These are phyloP conservation scores for Fusarium pininemorale DNA, from an alignment of 2,329 filamentous ascomycete species.

Conservation along the genomic window DNA sequence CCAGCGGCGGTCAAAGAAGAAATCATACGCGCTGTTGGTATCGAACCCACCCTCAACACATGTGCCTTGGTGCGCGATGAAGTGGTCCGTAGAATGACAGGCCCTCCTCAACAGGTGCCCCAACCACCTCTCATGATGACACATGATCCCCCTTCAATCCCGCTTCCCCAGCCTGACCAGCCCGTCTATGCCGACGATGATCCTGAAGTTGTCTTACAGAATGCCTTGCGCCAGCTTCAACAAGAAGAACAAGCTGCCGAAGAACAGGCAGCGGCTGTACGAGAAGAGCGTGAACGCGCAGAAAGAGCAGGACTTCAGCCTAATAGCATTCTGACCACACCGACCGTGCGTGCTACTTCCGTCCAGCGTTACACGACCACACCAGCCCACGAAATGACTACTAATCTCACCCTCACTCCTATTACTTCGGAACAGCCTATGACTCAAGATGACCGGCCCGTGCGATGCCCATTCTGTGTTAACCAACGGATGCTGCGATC, in stretches of 20 bases:
- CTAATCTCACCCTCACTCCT: slow-evolving; percentile 63
- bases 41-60: slow-evolving; percentile 62
- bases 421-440: slow-evolving; percentile 61
- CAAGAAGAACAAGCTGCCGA: slow-evolving; percentile 68
- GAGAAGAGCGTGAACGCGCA: slow-evolving; percentile 61
- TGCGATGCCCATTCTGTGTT: slow-evolving; percentile 69
- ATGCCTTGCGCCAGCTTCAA: slow-evolving; percentile 66
- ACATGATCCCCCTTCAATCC: slow-evolving; percentile 39
- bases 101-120: slow-evolving; percentile 31
- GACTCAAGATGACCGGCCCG: slow-evolving; percentile 57
- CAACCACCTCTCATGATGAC: slow-evolving; percentile 39
- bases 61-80: slow-evolving; percentile 69
- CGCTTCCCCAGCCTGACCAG: slow-evolving; percentile 47
- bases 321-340: slow-evolving; percentile 47
- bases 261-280: slow-evolving; percentile 63
- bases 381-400: slow-evolving; percentile 48
- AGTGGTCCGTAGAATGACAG: slow-evolving; percentile 55
- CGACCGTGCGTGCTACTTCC: slow-evolving; percentile 41
- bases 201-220: slow-evolving; percentile 66
- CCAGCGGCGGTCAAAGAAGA: slow-evolving; percentile 68
- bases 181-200: slow-evolving; percentile 62
- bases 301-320: slow-evolving; percentile 50
- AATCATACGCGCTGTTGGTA: slow-evolving; percentile 63
- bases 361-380: slow-evolving; percentile 48
- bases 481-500: slow-evolving; percentile 69